Evolutionary conservation across 768 basidiomycete genomes (phyloP).

Genomic region (Termitomyces eurrhizus): DNA sequence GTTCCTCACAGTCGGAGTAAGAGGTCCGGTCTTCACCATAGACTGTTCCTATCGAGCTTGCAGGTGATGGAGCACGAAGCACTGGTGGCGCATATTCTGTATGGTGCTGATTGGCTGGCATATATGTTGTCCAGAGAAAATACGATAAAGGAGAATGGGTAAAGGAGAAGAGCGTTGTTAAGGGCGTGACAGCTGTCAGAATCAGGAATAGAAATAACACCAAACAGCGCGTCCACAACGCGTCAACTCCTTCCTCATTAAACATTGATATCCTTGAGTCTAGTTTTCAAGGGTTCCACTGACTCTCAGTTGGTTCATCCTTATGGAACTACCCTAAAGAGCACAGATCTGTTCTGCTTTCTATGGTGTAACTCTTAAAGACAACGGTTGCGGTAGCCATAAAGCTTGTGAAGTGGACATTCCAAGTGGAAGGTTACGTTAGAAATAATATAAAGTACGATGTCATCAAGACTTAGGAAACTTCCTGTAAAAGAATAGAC

Average conservation of each 20-base stretch:
- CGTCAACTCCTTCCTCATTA: not conserved
- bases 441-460: no score
- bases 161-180: not conserved
- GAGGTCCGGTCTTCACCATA: conserved; percentile 45
- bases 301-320: not conserved
- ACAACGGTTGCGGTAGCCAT: no score
- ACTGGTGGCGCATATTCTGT: conserved; percentile 47
- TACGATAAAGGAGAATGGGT: not conserved
- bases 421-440: no score
- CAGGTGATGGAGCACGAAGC: conserved; percentile 45
- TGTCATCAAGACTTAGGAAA: no score
- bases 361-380: not conserved
- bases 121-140: not conserved
- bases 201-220: not conserved
- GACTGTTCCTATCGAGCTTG: conserved; percentile 47
- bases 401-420: no score
- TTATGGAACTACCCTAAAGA: not conserved
- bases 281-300: not conserved
- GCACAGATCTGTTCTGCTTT: not conserved
- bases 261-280: not conserved
- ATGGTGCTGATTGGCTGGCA: conserved; percentile 26
- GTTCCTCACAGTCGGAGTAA: conserved; percentile 38
- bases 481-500: no score
- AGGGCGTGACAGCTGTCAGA: not conserved
- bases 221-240: conserved; percentile 7